Evolutionary conservation across 2,329 filamentous ascomycete species (phyloP), one percentile per base, ranked within the genome.

Genomic region (Periconia sp.): DNA sequence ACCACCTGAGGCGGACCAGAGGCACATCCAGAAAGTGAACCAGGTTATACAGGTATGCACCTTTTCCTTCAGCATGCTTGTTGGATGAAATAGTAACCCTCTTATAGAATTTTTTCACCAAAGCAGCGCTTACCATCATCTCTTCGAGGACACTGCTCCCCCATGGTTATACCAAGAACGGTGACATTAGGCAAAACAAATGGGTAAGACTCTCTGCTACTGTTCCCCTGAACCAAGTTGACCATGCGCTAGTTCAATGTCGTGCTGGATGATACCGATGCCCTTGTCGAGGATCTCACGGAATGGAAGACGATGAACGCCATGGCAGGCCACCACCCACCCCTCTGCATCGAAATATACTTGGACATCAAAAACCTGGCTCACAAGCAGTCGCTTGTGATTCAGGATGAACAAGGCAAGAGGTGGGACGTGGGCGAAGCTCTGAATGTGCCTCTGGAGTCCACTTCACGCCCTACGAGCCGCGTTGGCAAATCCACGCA

Each of bases 391-490:
- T 92, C 89, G 62, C 79, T 99, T 49, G 92, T 96, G 52, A 84
- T 94, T 57, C 78, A 93, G 44, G 94, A 97, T 74, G 91, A 96
- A 30, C 82, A 89, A 68, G 93, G 92, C 47, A 96, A 95, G 77
- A 85, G 90, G 58, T 97, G 91, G 90, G 92, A 97, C 77, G 93
- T 96, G 17, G 78, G 89, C 64, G 92, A 95, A 68, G 89, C 91
- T 42, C 79, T 97, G 56, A 88, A 88, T 66, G 81, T 82, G 41
- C 85, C 86, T 72, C 56, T 83, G 70, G 73, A 76, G 50, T 70
- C 75, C 19, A 66, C 73, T 53, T 68, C 74, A 19, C 68, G 70
- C 37, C 85, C 85, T 72, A 58, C 83, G 69, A 69, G 72, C 58
- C 72, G 68, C 33, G 71, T 72, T 46, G 69, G 70, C 49, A 76